Percentiles rank a stretch among this genome's conserved stretches.
Evolutionary conservation across 2,329 filamentous ascomycete species (phyloP).

Genomic region (Monosporascus cannonballus): DNA sequence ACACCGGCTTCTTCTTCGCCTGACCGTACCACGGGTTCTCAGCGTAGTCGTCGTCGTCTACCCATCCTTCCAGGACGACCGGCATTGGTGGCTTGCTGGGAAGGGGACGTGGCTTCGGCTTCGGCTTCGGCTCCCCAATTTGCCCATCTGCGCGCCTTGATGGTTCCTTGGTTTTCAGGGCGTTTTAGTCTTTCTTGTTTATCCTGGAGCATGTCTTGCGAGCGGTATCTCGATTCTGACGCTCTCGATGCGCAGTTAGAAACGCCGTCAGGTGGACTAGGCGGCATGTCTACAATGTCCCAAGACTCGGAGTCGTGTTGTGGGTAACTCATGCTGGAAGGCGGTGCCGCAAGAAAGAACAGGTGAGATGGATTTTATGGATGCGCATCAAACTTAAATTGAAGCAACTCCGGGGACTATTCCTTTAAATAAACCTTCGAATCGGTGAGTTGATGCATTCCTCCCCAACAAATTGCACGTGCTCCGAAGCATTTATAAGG

Average conservation of each 20-base stretch:
- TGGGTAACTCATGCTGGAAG: not conserved
- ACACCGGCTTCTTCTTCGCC: constrained; percentile 12
- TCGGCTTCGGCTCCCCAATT: not conserved
- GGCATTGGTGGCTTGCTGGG: not conserved
- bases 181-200: not conserved
- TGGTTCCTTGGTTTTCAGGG: not conserved
- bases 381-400: not conserved
- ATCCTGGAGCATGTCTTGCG: not conserved
- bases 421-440: no score
- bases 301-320: not conserved
- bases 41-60: constrained; percentile 15
- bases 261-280: not conserved
- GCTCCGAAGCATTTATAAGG: no score
- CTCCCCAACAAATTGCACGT: no score
- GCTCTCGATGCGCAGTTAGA: not conserved
- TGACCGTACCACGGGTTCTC: constrained; percentile 20
- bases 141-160: not conserved
- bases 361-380: not conserved
- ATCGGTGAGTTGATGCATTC: no score
- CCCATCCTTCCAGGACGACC: constrained; percentile 4
- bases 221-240: not conserved
- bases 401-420: no score
- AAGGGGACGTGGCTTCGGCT: not conserved
- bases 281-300: not conserved
- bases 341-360: not conserved